These are phyloP conservation scores for Pueraria montana DNA, from an alignment of 306 rosid species.

Conservation along the genomic window DNA sequence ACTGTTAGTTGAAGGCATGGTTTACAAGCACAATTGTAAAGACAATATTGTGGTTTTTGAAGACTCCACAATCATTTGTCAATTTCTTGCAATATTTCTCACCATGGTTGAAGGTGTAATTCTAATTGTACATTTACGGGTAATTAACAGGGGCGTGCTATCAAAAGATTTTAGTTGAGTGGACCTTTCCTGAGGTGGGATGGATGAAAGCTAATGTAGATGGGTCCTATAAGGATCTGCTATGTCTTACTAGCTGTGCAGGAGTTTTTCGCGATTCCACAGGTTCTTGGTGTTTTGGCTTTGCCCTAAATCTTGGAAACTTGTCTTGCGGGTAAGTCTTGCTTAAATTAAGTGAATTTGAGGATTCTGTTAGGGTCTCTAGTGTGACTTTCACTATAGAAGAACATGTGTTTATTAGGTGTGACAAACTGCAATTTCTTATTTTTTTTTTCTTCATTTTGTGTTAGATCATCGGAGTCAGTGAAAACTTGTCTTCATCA, in stretches of 20 bases:
- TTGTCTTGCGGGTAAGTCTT: background rate
- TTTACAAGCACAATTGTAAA: background rate
- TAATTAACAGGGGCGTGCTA: background rate
- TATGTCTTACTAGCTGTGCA: background rate
- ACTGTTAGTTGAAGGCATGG: background rate
- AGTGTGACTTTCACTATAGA: background rate
- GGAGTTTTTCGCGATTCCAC: slow-evolving; percentile 37
- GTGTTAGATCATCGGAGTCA: background rate
- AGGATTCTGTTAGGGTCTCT: background rate
- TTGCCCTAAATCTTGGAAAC: background rate
- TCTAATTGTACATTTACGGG: background rate
- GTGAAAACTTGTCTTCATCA: accelerated
- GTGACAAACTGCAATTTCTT: background rate
- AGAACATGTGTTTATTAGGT: background rate
- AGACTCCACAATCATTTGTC: background rate
- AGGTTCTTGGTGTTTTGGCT: slow-evolving; percentile 34
- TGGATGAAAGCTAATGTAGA: slow-evolving; percentile 39
- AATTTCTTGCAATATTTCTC: background rate
- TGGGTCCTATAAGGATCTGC: background rate
- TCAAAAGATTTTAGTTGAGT: background rate
- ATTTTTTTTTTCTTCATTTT: background rate
- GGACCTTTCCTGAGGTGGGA: slow-evolving; percentile 22
- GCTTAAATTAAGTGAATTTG: background rate
- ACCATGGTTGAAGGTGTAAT: background rate
- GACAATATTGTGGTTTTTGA: background rate